Base-by-base conservation (phyloP, 2,329 filamentous ascomycete genomes). In the Diaporthe eres region DNA sequence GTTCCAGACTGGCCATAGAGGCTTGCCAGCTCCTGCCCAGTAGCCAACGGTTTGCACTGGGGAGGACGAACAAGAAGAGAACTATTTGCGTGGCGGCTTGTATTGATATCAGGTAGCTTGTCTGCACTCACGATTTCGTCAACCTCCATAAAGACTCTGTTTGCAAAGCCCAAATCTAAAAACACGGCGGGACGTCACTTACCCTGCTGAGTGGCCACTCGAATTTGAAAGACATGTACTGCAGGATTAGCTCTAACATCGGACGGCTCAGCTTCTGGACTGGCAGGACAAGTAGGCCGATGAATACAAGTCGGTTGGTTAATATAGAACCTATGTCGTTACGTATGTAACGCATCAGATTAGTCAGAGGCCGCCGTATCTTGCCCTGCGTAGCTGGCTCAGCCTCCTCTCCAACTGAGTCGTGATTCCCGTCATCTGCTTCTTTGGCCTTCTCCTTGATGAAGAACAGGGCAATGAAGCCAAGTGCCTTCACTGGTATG, bases 201-300 rank as follows among this genome's bases (percentile, higher is more conserved):
- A 77, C 76, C 37, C n/a, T 73, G 60, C 70, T 77, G 13, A 77
- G 73, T 42, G 58, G 28, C 76, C 76, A 77, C 10, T 28, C 55
- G 49, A 77, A 77, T 25, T 57, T 61, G 42, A 77, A 70, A 12
- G 76, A 77, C 76, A 75, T 75, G 68, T 75, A 77, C n/a, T 77
- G 74, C 47, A 75, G 37, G 13, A 72, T 73, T 10, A 77, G 39
- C 47, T 73, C 76, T 13, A 77, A 47, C 37, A 77, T 63, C 19
- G 76, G 76, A 1, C 76, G 68, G 44, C 39, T 68, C 3, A 77
- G 42, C 44, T 68, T 67, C 13, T 68, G 49, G 13, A 73, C 55
- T 19, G 61, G 49, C 9, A 77, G 63, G 22, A 61, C 65, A 9
- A 73, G 49, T 12, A 77, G 61, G 17, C 76, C 73, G 15, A 73